Base-by-base conservation (phyloP, 257 asterid genomes). In the Verbascum thapsus region DNA sequence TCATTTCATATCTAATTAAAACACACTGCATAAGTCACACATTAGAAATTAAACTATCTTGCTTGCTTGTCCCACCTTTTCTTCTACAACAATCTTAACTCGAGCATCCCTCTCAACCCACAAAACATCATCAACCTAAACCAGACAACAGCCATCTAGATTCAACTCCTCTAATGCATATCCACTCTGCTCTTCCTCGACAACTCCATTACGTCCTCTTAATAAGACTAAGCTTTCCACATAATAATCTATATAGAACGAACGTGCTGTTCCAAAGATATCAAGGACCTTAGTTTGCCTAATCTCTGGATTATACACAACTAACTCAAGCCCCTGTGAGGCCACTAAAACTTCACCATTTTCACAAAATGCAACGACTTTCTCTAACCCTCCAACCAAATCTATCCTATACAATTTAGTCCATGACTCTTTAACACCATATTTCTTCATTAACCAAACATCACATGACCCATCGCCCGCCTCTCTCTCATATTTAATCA, bases 401-500 rank as follows among this genome's bases (percentile, higher is more conserved):
- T 68, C 56, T 42, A 87, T 63, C 44, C 64, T 35, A 66, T 73
- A 81, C 50, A 88, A 58, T 68, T 68, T 83, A n/a, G 45, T 64
- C 95, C 95, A 87, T 1, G 94, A 76, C 44, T 73, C 82, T 8
- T 26, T 42, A 43, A 76, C 80, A 15, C 82, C 88, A 61, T 77
- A 81, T 47, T 72, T 76, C 70, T 75, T 68, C 96, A 83, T 83
- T 65, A 72, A 62, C 96, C 89, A 88, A 56, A 88, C 74, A 59
- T 63, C 73, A 67, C 77, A 76, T 1, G n/a, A 61, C 23, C 40
- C 61, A 32, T 6, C 42, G 8, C 59, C 70, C 5, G 34, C 40
- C 13, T 37, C 65, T 48, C 53, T 67, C 11, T 40, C 55, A 20
- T 64, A 70, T 42, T 69, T 69, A 15, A 73, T 39, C 61, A 74